Percentiles rank a stretch among this genome's conserved stretches.
phyloP scores from a whole-genome alignment of 192 early-diverging fungal genomes.

The Cladochytrium replicatum region DNA sequence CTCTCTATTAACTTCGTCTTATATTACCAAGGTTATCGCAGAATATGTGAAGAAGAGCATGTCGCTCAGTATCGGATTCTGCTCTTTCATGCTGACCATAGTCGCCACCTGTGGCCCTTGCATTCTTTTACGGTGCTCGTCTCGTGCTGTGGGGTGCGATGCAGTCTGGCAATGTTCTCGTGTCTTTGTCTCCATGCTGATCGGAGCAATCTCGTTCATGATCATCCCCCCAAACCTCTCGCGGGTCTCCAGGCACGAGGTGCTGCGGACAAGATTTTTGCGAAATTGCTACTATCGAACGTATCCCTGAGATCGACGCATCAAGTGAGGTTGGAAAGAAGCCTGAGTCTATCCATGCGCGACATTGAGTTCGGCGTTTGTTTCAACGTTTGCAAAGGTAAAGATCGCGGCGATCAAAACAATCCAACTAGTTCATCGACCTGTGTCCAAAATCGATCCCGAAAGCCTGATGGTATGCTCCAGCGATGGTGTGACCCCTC shows the following conservation, averaged over 20 bases:
- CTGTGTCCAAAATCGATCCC: slow-evolving; percentile 57
- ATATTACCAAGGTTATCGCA: slow-evolving; percentile 69
- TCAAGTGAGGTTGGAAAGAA: slow-evolving; percentile 22
- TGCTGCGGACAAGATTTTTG: slow-evolving; percentile 71
- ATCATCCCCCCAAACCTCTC: slow-evolving; percentile 62
- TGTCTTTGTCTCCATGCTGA: slow-evolving; percentile 82
- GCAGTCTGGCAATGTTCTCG: slow-evolving; percentile 45
- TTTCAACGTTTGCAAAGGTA: slow-evolving; percentile 68
- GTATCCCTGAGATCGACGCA: slow-evolving; percentile 67
- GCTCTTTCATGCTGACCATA: too few relatives aligned
- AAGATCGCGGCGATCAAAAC: slow-evolving; percentile 66
- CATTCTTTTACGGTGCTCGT: slow-evolving; percentile 45
- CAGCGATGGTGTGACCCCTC: slow-evolving; percentile 72
- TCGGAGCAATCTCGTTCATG: slow-evolving; percentile 68
- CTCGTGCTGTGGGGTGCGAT: slow-evolving; percentile 33
- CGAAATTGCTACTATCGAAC: slow-evolving; percentile 73
- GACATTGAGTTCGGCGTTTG: slow-evolving; percentile 47
- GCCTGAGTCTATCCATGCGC: slow-evolving; percentile 22
- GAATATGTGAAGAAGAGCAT: slow-evolving; percentile 37
- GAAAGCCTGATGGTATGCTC: background rate
- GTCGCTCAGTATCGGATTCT: slow-evolving; percentile 26
- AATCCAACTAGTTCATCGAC: slow-evolving; percentile 61
- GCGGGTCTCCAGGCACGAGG: slow-evolving; percentile 68
- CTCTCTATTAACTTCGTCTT: slow-evolving; percentile 78
- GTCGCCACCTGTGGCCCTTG: slow-evolving; percentile 12